phyloP scores from a whole-genome alignment of 1,139 yeast genomes.

The Komagataea norvegica region DNA sequence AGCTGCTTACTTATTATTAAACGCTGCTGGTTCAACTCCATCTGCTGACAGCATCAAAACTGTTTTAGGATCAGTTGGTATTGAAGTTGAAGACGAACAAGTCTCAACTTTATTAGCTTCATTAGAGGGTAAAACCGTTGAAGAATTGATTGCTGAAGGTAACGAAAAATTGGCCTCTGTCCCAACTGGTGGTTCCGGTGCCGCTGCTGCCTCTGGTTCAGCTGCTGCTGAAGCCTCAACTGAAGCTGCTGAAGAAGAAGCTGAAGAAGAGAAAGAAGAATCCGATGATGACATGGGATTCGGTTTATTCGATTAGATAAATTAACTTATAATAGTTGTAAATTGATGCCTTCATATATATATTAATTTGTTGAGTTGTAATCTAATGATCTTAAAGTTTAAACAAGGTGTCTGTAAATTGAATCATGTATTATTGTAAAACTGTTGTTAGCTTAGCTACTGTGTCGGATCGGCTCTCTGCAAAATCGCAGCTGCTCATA shows the following conservation, averaged over 20 bases:
- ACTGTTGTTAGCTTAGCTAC: too few relatives aligned
- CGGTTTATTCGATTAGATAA: slow-evolving; percentile 78
- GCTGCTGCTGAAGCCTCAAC: slow-evolving; percentile 48
- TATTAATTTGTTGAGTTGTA: slow-evolving; percentile 7
- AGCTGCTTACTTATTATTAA: slow-evolving; percentile 86
- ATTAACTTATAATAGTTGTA: slow-evolving; percentile 7
- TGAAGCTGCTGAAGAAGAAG: slow-evolving; percentile 55
- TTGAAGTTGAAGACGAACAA: slow-evolving; percentile 74
- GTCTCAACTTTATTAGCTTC: slow-evolving; percentile 60
- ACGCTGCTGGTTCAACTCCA: slow-evolving; percentile 80
- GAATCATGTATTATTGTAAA: too few relatives aligned
- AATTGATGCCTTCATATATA: slow-evolving; percentile 1
- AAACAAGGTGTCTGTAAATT: background rate
- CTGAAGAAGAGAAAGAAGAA: slow-evolving; percentile 49
- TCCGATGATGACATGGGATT: slow-evolving; percentile 81
- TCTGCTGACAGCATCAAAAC: slow-evolving; percentile 67
- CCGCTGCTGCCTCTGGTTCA: slow-evolving; percentile 52
- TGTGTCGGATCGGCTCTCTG: too few relatives aligned
- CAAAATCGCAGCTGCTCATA: slow-evolving; percentile 2
- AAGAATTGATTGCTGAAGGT: slow-evolving; percentile 77
- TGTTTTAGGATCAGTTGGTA: slow-evolving; percentile 71
- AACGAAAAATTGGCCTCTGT: slow-evolving; percentile 76
- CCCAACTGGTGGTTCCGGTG: slow-evolving; percentile 82
- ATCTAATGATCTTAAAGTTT: slow-evolving; percentile 8
- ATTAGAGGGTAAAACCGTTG: slow-evolving; percentile 72